Conservation (phyloP, 2,329 filamentous ascomycete species). For the Xylariaceae sp. region DNA sequence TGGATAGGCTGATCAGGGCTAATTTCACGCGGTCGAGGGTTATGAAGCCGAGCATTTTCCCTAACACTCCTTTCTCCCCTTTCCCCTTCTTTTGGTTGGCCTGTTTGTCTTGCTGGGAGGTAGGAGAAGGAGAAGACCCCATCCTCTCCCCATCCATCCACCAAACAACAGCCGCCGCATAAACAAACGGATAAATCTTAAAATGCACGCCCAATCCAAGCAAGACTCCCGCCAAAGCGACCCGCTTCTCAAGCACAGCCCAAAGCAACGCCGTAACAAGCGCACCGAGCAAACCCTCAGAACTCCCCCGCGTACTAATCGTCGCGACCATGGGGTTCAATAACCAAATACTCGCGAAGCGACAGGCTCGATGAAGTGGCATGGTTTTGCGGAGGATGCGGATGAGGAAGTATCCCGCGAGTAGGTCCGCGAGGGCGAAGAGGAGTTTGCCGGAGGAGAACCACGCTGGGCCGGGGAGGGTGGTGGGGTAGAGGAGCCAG, state of each 20-base stretch:
- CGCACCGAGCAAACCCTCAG: constrained; percentile 82
- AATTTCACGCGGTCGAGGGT: constrained; percentile 54
- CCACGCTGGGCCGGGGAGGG: constrained; percentile 42
- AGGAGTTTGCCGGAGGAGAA: constrained; percentile 84
- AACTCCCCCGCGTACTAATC: constrained; percentile 91
- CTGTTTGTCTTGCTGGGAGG: too few species aligned
- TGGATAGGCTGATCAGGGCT: constrained; percentile 59
- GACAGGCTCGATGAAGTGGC: constrained; percentile 53
- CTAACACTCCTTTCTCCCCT: constrained; percentile 16
- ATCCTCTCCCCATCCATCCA: constrained; percentile 63
- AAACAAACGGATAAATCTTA: constrained; percentile 98
- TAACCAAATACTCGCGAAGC: constrained; percentile 83
- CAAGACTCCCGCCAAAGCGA: constrained; percentile 63
- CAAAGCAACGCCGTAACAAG: constrained; percentile 79
- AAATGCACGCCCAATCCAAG: constrained; percentile 87
- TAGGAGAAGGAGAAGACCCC: too few species aligned
- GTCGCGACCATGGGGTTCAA: constrained; percentile 97
- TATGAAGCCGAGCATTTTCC: constrained; percentile 39
- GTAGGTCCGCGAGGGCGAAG: constrained; percentile 76
- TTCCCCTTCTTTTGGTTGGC: constrained; percentile 5
- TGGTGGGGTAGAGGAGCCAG: constrained; percentile 82
- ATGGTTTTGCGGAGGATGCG: constrained; percentile 42
- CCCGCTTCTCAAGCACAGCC: constrained; percentile 63
- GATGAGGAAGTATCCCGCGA: constrained; percentile 64
- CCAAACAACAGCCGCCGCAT: constrained; percentile 75